These are phyloP conservation scores for Colletotrichum kahawae DNA, from an alignment of 2,329 filamentous ascomycete genomes.

Conservation along the genomic window DNA sequence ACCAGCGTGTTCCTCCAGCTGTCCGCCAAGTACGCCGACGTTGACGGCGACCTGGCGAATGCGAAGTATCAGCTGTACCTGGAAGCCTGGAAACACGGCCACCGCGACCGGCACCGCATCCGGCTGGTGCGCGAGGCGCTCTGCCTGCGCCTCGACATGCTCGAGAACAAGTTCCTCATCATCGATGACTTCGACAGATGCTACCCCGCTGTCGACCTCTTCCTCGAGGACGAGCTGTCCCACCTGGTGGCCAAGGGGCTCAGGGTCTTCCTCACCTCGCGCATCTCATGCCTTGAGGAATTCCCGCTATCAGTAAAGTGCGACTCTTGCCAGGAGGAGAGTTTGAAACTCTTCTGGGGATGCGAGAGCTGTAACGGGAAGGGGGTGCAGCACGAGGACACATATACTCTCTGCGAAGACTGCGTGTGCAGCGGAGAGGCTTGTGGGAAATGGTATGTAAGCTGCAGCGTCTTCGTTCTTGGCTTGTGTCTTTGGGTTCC, in stretches of 20 bases:
- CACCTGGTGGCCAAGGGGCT: not conserved
- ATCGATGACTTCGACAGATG: conserved; percentile 6
- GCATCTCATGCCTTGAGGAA: not conserved
- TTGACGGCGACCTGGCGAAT: not conserved
- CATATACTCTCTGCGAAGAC: not conserved
- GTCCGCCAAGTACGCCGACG: not conserved
- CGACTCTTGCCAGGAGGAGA: not conserved
- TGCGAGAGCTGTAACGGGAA: not conserved
- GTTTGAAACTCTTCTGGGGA: not conserved
- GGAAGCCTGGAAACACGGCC: not conserved
- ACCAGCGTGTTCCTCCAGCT: not conserved
- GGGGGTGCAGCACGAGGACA: not conserved
- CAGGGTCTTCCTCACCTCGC: not conserved
- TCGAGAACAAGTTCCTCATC: not conserved
- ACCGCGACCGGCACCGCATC: conserved; percentile 5
- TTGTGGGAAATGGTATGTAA: not conserved
- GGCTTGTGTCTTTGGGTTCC: accelerated
- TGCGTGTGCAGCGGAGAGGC: not conserved
- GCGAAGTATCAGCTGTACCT: not conserved
- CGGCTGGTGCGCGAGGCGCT: not conserved
- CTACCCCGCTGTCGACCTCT: not conserved
- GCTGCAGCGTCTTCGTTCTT: not conserved
- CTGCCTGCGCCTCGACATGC: not conserved
- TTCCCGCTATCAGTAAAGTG: not conserved
- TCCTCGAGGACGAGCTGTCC: conserved; percentile 4